Conservation (phyloP, 768 basidiomycete species). For the Rhizopogon vesiculosus region DNA sequence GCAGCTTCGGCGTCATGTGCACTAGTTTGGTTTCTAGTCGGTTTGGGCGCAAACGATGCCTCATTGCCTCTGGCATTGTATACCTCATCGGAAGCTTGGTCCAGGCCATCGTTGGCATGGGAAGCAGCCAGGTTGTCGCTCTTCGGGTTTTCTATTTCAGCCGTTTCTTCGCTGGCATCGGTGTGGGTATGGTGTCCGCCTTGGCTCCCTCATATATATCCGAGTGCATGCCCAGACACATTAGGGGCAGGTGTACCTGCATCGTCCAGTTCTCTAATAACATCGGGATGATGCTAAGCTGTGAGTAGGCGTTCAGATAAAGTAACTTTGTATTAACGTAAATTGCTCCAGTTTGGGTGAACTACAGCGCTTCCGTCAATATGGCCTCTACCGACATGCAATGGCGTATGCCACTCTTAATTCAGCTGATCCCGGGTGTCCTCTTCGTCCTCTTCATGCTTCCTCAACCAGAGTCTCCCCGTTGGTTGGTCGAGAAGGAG, state of each 20-base stretch:
- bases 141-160: constrained; percentile 35
- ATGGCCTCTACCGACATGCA: constrained; percentile 31
- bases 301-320: constrained; percentile 7
- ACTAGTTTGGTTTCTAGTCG: constrained; percentile 32
- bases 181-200: constrained; percentile 46
- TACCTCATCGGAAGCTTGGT: constrained; percentile 39
- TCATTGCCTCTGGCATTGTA: constrained; percentile 36
- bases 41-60: constrained; percentile 38
- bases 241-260: constrained; percentile 42
- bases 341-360: constrained; percentile 33
- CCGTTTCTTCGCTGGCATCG: constrained; percentile 51
- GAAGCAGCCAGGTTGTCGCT: constrained; percentile 25
- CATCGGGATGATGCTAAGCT: constrained; percentile 22
- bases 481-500: constrained; percentile 45
- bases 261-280: constrained; percentile 28
- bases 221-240: constrained; percentile 36
- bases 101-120: constrained; percentile 35
- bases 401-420: constrained; percentile 43
- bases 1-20: constrained; percentile 35
- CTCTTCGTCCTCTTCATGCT: constrained; percentile 37
- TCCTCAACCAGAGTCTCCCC: constrained; percentile 44
- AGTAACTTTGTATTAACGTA: too few species aligned
- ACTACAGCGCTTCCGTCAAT: constrained; percentile 35
- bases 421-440: constrained; percentile 44
- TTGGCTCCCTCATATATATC: constrained; percentile 43